These are phyloP conservation scores for Cercospora sp. DNA, from an alignment of 2,329 filamentous ascomycete genomes.

Conservation along the genomic window DNA sequence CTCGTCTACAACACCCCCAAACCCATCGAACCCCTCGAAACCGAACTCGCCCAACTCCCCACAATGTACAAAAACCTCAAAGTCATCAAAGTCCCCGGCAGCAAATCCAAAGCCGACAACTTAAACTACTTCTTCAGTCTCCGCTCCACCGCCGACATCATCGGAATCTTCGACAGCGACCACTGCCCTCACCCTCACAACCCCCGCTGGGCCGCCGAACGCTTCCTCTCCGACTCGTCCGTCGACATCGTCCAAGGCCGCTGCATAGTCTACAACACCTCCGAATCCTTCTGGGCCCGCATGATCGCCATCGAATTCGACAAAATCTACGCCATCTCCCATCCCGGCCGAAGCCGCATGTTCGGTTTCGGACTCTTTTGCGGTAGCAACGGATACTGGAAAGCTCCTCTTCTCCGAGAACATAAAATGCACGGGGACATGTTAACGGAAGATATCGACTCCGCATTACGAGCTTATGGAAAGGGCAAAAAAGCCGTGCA, in stretches of 20 bases:
- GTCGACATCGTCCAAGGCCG: slow-evolving; percentile 53
- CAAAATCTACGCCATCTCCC: slow-evolving; percentile 55
- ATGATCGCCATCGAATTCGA: slow-evolving; percentile 55
- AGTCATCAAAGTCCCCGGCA: slow-evolving; percentile 52
- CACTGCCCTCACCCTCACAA: slow-evolving; percentile 54
- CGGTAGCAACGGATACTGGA: slow-evolving; percentile 54
- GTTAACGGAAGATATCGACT: slow-evolving; percentile 55
- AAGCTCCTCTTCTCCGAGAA: slow-evolving; percentile 47
- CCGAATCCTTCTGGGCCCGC: slow-evolving; percentile 46
- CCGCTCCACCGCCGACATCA: slow-evolving; percentile 49
- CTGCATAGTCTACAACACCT: slow-evolving; percentile 52
- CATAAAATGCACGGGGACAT: slow-evolving; percentile 54
- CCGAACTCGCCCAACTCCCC: slow-evolving; percentile 44
- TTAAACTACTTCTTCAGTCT: slow-evolving; percentile 52
- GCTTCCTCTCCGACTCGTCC: slow-evolving; percentile 46
- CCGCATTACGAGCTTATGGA: slow-evolving; percentile 49
- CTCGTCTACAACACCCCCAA: slow-evolving; percentile 53
- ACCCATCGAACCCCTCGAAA: slow-evolving; percentile 50
- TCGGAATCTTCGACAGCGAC: slow-evolving; percentile 54
- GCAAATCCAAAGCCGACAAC: slow-evolving; percentile 54
- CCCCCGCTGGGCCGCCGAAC: slow-evolving; percentile 52
- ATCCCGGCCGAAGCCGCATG: slow-evolving; percentile 51
- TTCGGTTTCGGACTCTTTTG: slow-evolving; percentile 54
- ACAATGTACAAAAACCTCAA: slow-evolving; percentile 45
- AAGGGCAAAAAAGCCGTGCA: slow-evolving; percentile 49